Percentiles rank a stretch among this genome's conserved stretches.
These are phyloP conservation scores for Circinella umbellata DNA, from an alignment of 371 early-diverging fungal species.

Conservation along the genomic window DNA sequence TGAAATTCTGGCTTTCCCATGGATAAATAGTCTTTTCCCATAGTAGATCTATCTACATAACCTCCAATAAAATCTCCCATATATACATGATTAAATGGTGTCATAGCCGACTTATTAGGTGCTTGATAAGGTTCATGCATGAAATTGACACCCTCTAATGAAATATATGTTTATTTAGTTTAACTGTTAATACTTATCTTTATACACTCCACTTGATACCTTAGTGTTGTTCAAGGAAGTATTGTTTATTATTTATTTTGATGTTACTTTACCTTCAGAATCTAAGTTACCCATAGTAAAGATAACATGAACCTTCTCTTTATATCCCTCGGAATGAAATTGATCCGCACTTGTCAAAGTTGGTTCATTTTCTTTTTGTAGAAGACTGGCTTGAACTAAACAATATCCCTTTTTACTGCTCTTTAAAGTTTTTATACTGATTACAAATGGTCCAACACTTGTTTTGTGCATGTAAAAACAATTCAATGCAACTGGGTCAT, in stretches of 20 bases:
- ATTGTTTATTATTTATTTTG: no score
- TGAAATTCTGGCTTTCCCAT: conserved; percentile 39
- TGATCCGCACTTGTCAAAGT: conserved; percentile 13
- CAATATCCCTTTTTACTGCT: conserved; percentile 48
- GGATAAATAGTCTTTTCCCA: not conserved
- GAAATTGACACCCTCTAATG: not conserved
- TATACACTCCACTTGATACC: no score
- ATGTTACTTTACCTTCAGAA: conserved; percentile 19
- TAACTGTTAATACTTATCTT: no score
- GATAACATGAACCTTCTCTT: conserved; percentile 35
- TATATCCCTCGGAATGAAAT: conserved; percentile 30
- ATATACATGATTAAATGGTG: conserved; percentile 29
- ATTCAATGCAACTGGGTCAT: conserved; percentile 48
- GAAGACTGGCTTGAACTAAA: conserved; percentile 30
- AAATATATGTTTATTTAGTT: conserved; percentile 24
- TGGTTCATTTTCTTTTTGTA: conserved; percentile 23
- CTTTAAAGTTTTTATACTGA: conserved; percentile 45
- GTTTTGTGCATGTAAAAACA: conserved; percentile 49
- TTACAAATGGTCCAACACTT: conserved; percentile 27
- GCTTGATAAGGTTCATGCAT: conserved; percentile 26
- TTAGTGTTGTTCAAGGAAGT: no score
- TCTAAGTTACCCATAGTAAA: conserved; percentile 53
- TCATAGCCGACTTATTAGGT: conserved; percentile 24
- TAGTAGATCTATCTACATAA: conserved; percentile 12
- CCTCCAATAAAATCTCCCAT: conserved; percentile 34